These are phyloP conservation scores for Ilyonectria destructans DNA, from an alignment of 2,329 filamentous ascomycete genomes.

Conservation along the genomic window DNA sequence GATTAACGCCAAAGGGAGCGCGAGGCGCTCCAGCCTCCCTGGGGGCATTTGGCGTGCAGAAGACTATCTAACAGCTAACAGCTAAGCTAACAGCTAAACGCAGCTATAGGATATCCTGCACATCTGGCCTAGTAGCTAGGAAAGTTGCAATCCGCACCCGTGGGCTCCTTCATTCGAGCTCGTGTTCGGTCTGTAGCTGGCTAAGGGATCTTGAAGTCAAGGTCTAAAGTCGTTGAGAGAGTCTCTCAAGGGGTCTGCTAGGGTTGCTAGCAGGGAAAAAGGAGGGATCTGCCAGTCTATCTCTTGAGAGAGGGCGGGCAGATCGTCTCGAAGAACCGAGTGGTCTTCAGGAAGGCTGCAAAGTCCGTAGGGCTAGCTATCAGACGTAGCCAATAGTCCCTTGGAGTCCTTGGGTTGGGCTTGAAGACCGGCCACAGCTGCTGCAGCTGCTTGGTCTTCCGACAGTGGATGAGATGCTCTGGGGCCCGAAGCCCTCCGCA, in stretches of 20 bases:
- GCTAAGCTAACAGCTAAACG: too few species aligned
- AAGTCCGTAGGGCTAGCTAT: too few species aligned
- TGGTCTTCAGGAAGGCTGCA: too few species aligned
- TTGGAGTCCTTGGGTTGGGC: too few species aligned
- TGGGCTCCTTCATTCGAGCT: constrained; percentile 17
- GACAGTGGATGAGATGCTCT: too few species aligned
- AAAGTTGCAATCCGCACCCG: constrained; percentile 13
- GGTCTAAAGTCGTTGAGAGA: constrained; percentile 18
- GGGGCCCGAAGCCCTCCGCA: too few species aligned
- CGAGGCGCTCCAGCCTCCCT: constrained; percentile 9
- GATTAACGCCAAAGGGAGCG: constrained; percentile 17
- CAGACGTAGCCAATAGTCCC: too few species aligned
- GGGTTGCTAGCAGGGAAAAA: constrained; percentile 7
- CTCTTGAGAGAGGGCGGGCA: too few species aligned
- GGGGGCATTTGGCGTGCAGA: constrained; percentile 14
- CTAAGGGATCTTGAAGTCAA: constrained; percentile 7
- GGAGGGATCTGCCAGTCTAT: constrained; percentile 11
- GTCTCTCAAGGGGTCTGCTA: constrained; percentile 3
- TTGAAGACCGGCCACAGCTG: too few species aligned
- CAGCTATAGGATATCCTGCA: constrained; percentile 13
- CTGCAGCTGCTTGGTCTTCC: too few species aligned
- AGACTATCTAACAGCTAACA: background rate
- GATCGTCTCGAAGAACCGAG: too few species aligned
- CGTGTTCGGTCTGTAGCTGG: constrained; percentile 15
- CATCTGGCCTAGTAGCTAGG: background rate